Evolutionary conservation across 345 rosid genomes (phyloP).

Genomic region (Lenwebbia sp.): DNA sequence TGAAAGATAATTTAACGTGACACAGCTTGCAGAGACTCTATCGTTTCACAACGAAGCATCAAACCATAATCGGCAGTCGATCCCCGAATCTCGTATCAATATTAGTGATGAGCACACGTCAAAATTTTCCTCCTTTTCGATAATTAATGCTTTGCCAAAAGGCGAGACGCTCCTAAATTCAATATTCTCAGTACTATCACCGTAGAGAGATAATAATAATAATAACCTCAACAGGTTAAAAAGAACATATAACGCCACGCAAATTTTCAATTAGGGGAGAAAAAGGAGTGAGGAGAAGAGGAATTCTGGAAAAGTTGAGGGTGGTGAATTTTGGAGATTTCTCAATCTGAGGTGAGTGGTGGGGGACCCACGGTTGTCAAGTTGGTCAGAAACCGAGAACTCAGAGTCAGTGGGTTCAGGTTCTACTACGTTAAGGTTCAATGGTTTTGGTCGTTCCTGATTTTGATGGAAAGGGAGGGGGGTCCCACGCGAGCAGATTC

Average conservation of each 20-base stretch:
- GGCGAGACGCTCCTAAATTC: too few relatives aligned
- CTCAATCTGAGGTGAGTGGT: background rate
- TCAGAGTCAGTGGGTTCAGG: background rate
- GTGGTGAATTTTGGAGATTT: background rate
- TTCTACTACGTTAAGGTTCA: background rate
- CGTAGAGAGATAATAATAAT: too few relatives aligned
- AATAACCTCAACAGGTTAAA: too few relatives aligned
- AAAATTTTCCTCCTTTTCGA: accelerated
- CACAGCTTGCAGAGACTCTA: too few relatives aligned
- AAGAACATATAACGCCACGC: too few relatives aligned
- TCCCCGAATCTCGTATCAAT: too few relatives aligned
- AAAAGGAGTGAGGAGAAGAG: background rate
- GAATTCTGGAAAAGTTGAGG: background rate
- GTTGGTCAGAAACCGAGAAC: background rate
- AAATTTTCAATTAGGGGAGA: background rate
- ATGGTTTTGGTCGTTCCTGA: background rate
- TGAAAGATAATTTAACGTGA: too few relatives aligned
- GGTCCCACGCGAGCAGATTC: background rate
- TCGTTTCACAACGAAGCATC: too few relatives aligned
- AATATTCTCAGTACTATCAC: accelerated
- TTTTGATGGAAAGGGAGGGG: background rate
- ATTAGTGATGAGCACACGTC: too few relatives aligned
- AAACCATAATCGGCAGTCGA: too few relatives aligned
- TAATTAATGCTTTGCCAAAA: too few relatives aligned
- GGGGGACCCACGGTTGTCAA: background rate